Percentiles rank a stretch among this genome's conserved stretches.
Conservation (phyloP, 805 yeast genomes). For the Yamadazyma insecticola region DNA sequence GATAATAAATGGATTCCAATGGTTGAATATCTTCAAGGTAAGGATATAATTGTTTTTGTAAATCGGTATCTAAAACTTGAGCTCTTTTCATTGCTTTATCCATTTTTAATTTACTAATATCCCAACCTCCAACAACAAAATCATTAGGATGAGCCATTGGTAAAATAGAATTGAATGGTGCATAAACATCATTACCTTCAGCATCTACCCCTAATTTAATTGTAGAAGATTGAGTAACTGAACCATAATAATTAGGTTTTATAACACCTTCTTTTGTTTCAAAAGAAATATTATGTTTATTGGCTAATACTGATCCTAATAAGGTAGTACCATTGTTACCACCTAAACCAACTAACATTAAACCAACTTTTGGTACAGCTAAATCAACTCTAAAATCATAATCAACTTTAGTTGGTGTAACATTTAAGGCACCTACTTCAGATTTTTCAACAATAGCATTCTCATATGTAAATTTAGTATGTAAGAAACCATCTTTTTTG, state of each 20-base stretch:
- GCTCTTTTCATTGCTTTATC: slow-evolving; percentile 81
- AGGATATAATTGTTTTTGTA: slow-evolving; percentile 70
- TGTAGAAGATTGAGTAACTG: slow-evolving; percentile 91
- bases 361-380: slow-evolving; percentile 78
- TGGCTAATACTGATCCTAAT: slow-evolving; percentile 80
- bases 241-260: slow-evolving; percentile 82
- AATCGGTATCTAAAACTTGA: slow-evolving; percentile 77
- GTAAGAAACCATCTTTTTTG: slow-evolving; percentile 47
- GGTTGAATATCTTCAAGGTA: slow-evolving; percentile 63
- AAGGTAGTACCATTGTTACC: slow-evolving; percentile 96
- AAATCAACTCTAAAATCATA: slow-evolving; percentile 85
- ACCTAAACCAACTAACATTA: slow-evolving; percentile 89
- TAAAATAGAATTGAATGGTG: slow-evolving; percentile 84
- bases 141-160: slow-evolving; percentile 91
- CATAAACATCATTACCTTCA: slow-evolving; percentile 80
- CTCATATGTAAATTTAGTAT: slow-evolving; percentile 65
- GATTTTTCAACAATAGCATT: slow-evolving; percentile 65
- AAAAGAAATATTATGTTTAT: slow-evolving; percentile 72
- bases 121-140: slow-evolving; percentile 92
- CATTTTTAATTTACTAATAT: slow-evolving; percentile 68
- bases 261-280: slow-evolving; percentile 76
- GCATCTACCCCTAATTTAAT: slow-evolving; percentile 82
- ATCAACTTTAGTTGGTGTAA: slow-evolving; percentile 66
- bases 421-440: slow-evolving; percentile 50
- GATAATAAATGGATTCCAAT: slow-evolving; percentile 84